Evolutionary conservation across 75 land plant genomes (phyloP).

Genomic region (Sequoiadendron giganteum): DNA sequence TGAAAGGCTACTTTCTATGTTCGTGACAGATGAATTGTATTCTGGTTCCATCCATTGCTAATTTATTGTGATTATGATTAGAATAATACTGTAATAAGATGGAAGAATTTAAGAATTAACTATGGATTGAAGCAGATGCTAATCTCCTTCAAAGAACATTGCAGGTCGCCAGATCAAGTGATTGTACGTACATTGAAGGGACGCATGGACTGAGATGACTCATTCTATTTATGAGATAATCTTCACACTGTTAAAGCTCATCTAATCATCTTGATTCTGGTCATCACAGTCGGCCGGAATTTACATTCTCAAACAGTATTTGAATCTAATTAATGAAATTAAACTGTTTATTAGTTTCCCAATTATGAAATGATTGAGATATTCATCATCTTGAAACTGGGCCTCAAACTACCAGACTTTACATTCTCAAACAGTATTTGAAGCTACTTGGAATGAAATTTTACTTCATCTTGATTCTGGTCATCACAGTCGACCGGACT

Average conservation of each 20-base stretch:
- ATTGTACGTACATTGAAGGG: slow-evolving; percentile 74
- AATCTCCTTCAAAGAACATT: slow-evolving; percentile 8
- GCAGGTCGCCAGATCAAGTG: slow-evolving; percentile 80
- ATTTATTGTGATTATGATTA: neutral
- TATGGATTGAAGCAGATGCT: neutral
- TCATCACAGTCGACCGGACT: too few relatives aligned
- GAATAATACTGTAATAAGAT: neutral
- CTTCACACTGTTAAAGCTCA: too few relatives aligned
- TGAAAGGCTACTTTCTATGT: neutral
- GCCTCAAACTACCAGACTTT: neutral
- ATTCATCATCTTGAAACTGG: too few relatives aligned
- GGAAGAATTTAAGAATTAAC: too few relatives aligned
- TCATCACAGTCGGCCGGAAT: too few relatives aligned
- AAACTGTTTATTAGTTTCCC: too few relatives aligned
- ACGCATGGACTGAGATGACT: slow-evolving; percentile 72
- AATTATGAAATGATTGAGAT: too few relatives aligned
- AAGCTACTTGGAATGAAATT: too few relatives aligned
- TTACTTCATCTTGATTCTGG: too few relatives aligned
- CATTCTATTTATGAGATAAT: neutral
- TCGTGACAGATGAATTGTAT: neutral
- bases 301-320: neutral
- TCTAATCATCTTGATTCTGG: too few relatives aligned
- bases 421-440: neutral
- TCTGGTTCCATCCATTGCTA: neutral
- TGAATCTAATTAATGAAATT: neutral